phyloP scores from a whole-genome alignment of 1,284 basidiomycete genomes.

The Somion occarium region DNA sequence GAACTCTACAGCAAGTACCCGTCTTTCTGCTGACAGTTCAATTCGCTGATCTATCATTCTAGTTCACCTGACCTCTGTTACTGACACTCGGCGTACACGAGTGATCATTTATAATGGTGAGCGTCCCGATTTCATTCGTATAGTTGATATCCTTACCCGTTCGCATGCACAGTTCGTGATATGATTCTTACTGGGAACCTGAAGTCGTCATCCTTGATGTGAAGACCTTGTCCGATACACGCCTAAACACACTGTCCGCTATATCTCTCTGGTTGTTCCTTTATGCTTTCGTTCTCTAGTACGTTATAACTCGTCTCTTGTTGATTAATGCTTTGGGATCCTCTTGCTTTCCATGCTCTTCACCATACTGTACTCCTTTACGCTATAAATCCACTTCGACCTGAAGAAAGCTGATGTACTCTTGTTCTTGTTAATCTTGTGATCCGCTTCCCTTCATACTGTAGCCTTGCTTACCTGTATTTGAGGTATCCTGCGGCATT shows the following conservation, averaged over 20 bases:
- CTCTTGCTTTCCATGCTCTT: neutral
- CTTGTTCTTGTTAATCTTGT: no score
- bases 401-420: no score
- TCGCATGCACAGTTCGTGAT: slow-evolving; percentile 33
- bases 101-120: slow-evolving; percentile 40
- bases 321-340: neutral
- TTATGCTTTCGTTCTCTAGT: neutral
- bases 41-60: slow-evolving; percentile 7
- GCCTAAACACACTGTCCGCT: neutral
- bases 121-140: slow-evolving; percentile 9
- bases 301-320: neutral
- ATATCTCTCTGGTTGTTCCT: neutral
- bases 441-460: no score
- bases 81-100: slow-evolving; percentile 44
- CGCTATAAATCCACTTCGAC: no score
- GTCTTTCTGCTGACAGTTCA: slow-evolving; percentile 1
- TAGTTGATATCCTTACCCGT: neutral
- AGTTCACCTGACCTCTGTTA: slow-evolving; percentile 80
- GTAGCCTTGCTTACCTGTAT: no score
- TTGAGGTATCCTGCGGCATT: no score
- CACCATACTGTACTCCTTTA: slow-evolving; percentile 1
- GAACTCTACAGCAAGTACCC: slow-evolving; percentile 59
- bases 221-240: no score
- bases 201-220: slow-evolving; percentile 29
- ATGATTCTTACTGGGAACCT: slow-evolving; percentile 38